Evolutionary conservation across 495 filamentous ascomycete species (phyloP), one percentile per base, ranked within the genome.

Genomic region (Penicillium verhagenii): DNA sequence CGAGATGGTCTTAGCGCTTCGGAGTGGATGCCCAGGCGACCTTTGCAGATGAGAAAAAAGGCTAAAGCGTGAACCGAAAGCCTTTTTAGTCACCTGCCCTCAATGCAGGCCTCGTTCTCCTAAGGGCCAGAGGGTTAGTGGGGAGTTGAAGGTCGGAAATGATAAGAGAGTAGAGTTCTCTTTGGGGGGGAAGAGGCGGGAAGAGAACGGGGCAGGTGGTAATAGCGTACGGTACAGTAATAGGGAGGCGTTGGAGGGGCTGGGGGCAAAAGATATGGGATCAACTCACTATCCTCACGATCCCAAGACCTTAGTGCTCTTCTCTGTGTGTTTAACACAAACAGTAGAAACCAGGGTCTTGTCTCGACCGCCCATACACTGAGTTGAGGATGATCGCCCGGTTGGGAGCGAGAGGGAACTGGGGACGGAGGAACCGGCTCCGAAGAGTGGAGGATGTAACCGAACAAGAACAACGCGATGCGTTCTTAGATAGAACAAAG

Each of bases 1-100:
- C 64, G 60, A 66, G 60, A 66, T 66, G 72, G 63, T 75, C 72
- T 72, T 71, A 72, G 72, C 68, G 72, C 67, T 54, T 61, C 65
- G 68, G 71, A 62, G 68, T 58, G 67, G 65, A 72, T 65, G 67
- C 71, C 65, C 65, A 65, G 67, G 67, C 66, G 59, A 55, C 46
- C 47, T 50, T 55, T 65, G 60, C 56, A 61, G 57, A 69, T 60
- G 59, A 61, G 61, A 19, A 28, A 47, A 55, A 63, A 59, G 59
- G 47, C 55, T 56, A 58, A 59, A 59, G 64, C 72, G 73, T 74
- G 61, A 64, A 70, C 68, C 52, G 60, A 56, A 57, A 42, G 47
- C 39, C 52, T 43, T 45, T 61, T 35, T 63, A 58, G 52, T 61
- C 57, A 54, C 56, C 65, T 64, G 54, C 63, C 29, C 56, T 59